phyloP scores from a whole-genome alignment of 2,329 filamentous ascomycete genomes.

The Talaromyces sp. region DNA sequence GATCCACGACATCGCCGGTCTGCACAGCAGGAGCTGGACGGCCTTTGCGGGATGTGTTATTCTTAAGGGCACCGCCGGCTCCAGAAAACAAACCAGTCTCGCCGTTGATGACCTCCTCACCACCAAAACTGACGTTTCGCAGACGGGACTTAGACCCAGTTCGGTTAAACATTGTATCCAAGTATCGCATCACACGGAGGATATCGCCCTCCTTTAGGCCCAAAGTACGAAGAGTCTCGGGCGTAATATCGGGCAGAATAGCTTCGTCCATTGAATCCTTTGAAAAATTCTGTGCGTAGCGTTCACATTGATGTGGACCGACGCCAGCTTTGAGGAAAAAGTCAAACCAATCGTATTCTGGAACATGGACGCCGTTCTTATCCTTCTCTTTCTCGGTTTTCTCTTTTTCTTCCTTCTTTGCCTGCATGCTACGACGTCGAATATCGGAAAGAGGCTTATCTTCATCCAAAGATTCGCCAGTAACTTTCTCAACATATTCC shows the following conservation, averaged over 20 bases:
- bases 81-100: constrained; percentile 82
- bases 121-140: constrained; percentile 53
- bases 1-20: constrained; percentile 79
- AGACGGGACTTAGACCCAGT: constrained; percentile 55
- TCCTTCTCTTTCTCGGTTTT: constrained; percentile 1
- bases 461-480: constrained; percentile 84
- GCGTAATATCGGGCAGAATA: constrained; percentile 83
- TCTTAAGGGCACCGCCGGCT: constrained; percentile 82
- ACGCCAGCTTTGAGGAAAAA: constrained; percentile 95
- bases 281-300: constrained; percentile 84
- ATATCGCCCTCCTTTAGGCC: constrained; percentile 97
- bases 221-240: constrained; percentile 75
- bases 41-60: constrained; percentile 83
- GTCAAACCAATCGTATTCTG: constrained; percentile 95
- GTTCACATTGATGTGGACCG: constrained; percentile 86
- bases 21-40: constrained; percentile 83
- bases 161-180: constrained; percentile 77
- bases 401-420: constrained; percentile 14
- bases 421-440: constrained; percentile 47
- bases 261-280: constrained; percentile 96
- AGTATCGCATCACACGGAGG: constrained; percentile 83
- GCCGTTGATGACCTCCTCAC: constrained; percentile 55
- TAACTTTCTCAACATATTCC: constrained; percentile 85
- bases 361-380: constrained; percentile 13
- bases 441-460: constrained; percentile 91